These are phyloP conservation scores for Ligustrum vulgare DNA, from an alignment of 257 asterid genomes.

Conservation along the genomic window DNA sequence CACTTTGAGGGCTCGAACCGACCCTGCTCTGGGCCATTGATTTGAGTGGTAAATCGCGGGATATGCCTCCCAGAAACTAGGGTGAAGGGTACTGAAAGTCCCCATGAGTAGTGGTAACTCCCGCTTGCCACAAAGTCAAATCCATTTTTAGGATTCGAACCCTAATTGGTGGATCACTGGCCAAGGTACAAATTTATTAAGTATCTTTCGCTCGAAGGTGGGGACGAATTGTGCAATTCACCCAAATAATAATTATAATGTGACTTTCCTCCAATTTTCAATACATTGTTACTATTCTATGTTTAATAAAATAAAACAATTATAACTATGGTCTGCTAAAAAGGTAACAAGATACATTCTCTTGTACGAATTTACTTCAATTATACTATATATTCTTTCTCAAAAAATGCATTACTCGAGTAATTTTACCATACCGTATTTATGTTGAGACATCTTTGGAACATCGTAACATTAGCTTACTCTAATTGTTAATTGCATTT, in stretches of 20 bases:
- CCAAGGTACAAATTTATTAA: background rate
- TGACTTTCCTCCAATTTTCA: background rate
- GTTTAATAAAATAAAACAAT: background rate
- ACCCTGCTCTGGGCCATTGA: too few relatives aligned
- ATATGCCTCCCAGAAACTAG: too few relatives aligned
- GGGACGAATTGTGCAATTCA: background rate
- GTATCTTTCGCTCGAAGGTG: constrained; percentile 36
- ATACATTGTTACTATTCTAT: background rate
- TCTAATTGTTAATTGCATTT: background rate
- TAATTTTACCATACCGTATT: background rate
- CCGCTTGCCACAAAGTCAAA: too few relatives aligned
- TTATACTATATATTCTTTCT: background rate
- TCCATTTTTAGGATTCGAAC: too few relatives aligned
- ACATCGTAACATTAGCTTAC: background rate
- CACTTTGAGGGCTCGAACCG: too few relatives aligned
- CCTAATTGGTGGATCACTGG: background rate
- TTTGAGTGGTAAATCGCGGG: too few relatives aligned
- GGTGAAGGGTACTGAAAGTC: too few relatives aligned
- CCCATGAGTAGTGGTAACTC: too few relatives aligned
- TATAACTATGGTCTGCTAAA: background rate
- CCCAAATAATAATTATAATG: background rate
- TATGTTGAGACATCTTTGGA: background rate
- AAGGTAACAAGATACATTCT: too few relatives aligned
- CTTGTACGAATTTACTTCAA: background rate
- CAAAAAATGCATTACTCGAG: background rate